Evolutionary conservation across 1,284 basidiomycete species (phyloP).

Genomic region (Leucoagaricus sp.): DNA sequence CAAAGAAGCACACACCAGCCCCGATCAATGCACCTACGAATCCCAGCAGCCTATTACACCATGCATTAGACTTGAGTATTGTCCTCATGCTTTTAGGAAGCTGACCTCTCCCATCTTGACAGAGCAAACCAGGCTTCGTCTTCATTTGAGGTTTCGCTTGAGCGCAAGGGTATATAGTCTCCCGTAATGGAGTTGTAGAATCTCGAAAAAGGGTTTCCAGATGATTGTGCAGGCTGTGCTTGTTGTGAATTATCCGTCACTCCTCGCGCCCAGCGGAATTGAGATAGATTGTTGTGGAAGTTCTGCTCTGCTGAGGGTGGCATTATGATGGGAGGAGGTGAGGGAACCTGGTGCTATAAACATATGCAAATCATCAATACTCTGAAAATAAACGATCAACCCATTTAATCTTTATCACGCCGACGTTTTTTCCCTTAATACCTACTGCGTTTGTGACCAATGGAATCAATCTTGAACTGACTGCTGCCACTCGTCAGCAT

Average conservation of each 20-base stretch:
- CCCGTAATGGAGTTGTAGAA: conserved; percentile 78
- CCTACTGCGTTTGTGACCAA: no score
- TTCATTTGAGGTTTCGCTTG: conserved; percentile 84
- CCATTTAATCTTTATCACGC: background rate
- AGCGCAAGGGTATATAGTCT: conserved; percentile 88
- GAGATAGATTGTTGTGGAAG: conserved; percentile 71
- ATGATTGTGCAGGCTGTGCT: conserved; percentile 33
- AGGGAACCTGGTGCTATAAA: background rate
- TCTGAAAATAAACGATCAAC: background rate
- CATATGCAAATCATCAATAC: conserved; percentile 2
- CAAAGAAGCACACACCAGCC: conserved; percentile 92
- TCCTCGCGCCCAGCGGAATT: conserved; percentile 86
- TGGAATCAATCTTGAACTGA: no score
- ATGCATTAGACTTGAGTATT: background rate
- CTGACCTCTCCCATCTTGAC: conserved; percentile 85
- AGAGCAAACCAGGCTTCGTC: conserved; percentile 97
- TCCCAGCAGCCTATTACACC: conserved; percentile 72
- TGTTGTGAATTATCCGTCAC: conserved; percentile 71
- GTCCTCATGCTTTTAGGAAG: background rate
- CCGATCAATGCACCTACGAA: conserved; percentile 91
- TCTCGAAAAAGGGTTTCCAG: conserved; percentile 64
- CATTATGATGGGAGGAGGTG: conserved; percentile 11
- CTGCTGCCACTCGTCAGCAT: no score
- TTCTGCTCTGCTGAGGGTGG: conserved; percentile 57
- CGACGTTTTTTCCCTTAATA: background rate